Evolutionary conservation across 768 basidiomycete species (phyloP).

Genomic region (Rhodotorula toruloides): DNA sequence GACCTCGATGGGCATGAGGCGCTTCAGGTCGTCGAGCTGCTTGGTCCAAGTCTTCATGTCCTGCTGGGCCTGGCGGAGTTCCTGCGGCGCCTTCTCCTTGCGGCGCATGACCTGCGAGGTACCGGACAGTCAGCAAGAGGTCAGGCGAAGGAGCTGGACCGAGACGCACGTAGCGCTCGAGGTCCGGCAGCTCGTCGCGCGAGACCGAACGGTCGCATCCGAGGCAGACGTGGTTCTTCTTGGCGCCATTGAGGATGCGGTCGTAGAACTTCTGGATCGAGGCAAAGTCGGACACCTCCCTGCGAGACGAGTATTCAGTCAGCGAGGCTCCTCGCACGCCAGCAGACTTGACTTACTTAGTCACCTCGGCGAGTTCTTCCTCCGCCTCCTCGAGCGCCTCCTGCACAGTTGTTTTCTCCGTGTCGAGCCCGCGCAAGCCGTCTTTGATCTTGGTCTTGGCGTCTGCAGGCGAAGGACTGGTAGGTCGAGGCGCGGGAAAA

Average conservation of each 20-base stretch:
- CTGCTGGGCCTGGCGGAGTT: conserved; percentile 48
- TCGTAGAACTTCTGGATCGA: conserved; percentile 46
- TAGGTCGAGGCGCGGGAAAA: background rate
- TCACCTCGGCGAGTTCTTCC: conserved; percentile 38
- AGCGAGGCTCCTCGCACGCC: background rate
- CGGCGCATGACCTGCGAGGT: conserved; percentile 57
- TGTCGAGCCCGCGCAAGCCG: conserved; percentile 40
- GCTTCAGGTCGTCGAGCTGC: conserved; percentile 58
- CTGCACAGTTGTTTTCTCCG: conserved; percentile 41
- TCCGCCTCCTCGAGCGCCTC: conserved; percentile 45
- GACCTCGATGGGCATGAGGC: conserved; percentile 57
- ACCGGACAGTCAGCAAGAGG: background rate
- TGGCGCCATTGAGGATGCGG: conserved; percentile 58
- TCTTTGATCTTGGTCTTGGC: conserved; percentile 50
- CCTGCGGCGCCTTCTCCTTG: conserved; percentile 57
- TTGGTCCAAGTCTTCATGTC: conserved; percentile 61
- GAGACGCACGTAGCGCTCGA: conserved; percentile 66
- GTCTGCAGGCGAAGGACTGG: conserved; percentile 40
- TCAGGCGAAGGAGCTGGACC: background rate
- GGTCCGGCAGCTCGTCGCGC: conserved; percentile 55
- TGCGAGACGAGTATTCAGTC: conserved; percentile 6
- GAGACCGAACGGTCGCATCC: conserved; percentile 69
- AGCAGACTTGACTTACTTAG: conserved; percentile 29
- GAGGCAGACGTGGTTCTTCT: conserved; percentile 63
- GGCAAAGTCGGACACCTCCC: conserved; percentile 34